Evolutionary conservation across 2,329 filamentous ascomycete species (phyloP).

Genomic region (Pseudopyrenochaeta lycopersici): DNA sequence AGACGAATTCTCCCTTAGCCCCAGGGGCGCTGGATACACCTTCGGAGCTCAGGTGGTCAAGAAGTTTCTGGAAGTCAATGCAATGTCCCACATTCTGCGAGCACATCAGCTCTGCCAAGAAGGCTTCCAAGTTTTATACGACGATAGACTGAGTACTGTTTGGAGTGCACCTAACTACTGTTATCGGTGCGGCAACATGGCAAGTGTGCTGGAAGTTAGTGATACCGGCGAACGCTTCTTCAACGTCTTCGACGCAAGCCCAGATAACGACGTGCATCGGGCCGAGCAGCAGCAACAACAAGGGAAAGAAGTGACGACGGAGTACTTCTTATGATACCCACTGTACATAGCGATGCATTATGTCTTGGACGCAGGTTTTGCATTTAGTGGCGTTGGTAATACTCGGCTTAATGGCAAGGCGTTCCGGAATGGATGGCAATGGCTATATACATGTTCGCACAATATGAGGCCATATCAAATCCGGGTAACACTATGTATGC

Average conservation of each 20-base stretch:
- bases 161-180: constrained; percentile 86
- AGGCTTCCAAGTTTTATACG: constrained; percentile 95
- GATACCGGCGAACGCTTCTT: constrained; percentile 93
- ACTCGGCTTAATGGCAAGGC: constrained; percentile 7
- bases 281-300: constrained; percentile 77
- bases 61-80: constrained; percentile 97
- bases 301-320: constrained; percentile 75
- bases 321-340: constrained; percentile 70
- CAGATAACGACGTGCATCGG: constrained; percentile 91
- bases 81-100: constrained; percentile 95
- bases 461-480: constrained; percentile 5
- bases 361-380: constrained; percentile 13
- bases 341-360: constrained; percentile 20
- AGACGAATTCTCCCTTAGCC: constrained; percentile 95
- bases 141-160: constrained; percentile 92
- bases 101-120: constrained; percentile 99
- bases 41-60: constrained; percentile 98
- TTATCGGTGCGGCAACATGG: constrained; percentile 96
- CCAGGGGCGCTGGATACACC: constrained; percentile 93
- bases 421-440: constrained; percentile 11
- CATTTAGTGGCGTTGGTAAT: constrained; percentile 23
- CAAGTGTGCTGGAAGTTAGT: constrained; percentile 94
- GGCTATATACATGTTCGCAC: constrained; percentile 14
- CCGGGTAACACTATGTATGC: constrained; percentile 4
- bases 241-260: constrained; percentile 96